phyloP scores from a whole-genome alignment of 2,329 filamentous ascomycete species.

The Epichloe typhina region DNA sequence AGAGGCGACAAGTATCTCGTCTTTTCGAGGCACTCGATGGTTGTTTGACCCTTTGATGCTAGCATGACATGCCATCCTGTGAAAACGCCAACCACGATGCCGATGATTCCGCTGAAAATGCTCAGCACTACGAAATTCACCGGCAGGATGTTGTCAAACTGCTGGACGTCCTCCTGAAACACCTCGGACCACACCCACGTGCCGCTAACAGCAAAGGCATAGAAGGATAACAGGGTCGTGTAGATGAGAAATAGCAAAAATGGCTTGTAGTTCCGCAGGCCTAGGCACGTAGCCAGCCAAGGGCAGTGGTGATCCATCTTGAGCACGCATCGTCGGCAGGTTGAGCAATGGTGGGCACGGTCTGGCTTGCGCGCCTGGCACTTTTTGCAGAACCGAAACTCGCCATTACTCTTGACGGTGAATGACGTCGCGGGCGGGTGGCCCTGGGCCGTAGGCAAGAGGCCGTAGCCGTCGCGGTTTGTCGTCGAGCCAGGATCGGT shows the following conservation, averaged over 20 bases:
- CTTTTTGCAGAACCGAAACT: conserved; percentile 89
- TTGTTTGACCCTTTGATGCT: conserved; percentile 69
- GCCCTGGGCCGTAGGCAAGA: conserved; percentile 52
- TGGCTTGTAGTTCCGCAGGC: conserved; percentile 86
- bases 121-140: conserved; percentile 84
- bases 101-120: conserved; percentile 82
- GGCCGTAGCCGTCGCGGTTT: conserved; percentile 57
- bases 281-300: conserved; percentile 93
- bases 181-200: conserved; percentile 81
- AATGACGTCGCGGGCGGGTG: conserved; percentile 53
- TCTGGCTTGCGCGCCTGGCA: conserved; percentile 91
- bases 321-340: conserved; percentile 82
- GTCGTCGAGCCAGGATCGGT: conserved; percentile 69
- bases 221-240: conserved; percentile 72
- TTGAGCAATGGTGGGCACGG: conserved; percentile 91
- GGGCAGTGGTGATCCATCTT: conserved; percentile 99
- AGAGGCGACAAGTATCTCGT: conserved; percentile 82
- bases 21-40: conserved; percentile 92
- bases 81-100: conserved; percentile 77
- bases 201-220: conserved; percentile 62
- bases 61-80: conserved; percentile 85
- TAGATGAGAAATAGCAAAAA: conserved; percentile 90
- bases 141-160: conserved; percentile 66
- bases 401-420: conserved; percentile 85
- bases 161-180: conserved; percentile 52